Evolutionary conservation across 2,329 filamentous ascomycete genomes (phyloP).

Genomic region (Epichloe uncinata): DNA sequence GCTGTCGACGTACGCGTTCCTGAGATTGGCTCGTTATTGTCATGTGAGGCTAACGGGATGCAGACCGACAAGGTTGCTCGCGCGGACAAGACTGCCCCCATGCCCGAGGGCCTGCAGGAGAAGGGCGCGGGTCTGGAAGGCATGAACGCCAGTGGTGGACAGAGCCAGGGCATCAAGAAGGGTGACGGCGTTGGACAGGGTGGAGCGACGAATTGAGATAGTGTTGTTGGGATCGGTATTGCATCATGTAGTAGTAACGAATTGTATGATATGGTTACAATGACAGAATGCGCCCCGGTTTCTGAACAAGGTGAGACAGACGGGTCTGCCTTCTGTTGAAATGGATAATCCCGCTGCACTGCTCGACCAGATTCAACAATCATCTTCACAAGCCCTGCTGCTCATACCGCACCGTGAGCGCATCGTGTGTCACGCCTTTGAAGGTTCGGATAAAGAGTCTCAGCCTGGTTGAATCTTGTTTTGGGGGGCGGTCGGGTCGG

Average conservation of each 20-base stretch:
- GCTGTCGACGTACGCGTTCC: constrained; percentile 20
- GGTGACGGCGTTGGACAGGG: constrained; percentile 30
- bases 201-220: constrained; percentile 6
- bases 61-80: constrained; percentile 26
- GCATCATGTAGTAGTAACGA: not conserved
- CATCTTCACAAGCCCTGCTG: constrained; percentile 1
- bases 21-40: no score
- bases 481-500: no score
- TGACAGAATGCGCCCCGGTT: not conserved
- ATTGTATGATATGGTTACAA: not conserved
- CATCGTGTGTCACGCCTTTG: constrained; percentile 24
- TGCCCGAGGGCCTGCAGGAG: constrained; percentile 30
- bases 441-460: not conserved
- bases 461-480: no score
- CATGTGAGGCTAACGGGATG: not conserved
- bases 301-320: no score
- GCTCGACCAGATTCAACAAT: no score
- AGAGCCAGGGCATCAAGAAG: constrained; percentile 28
- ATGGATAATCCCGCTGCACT: no score
- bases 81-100: constrained; percentile 35
- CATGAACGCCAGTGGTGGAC: constrained; percentile 28
- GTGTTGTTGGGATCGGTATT: not conserved
- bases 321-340: no score
- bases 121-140: constrained; percentile 29
- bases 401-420: constrained; percentile 23